Percentiles rank a stretch among this genome's conserved stretches.
These are phyloP conservation scores for Sporobolomyces pararoseus DNA, from an alignment of 768 basidiomycete genomes.

Conservation along the genomic window DNA sequence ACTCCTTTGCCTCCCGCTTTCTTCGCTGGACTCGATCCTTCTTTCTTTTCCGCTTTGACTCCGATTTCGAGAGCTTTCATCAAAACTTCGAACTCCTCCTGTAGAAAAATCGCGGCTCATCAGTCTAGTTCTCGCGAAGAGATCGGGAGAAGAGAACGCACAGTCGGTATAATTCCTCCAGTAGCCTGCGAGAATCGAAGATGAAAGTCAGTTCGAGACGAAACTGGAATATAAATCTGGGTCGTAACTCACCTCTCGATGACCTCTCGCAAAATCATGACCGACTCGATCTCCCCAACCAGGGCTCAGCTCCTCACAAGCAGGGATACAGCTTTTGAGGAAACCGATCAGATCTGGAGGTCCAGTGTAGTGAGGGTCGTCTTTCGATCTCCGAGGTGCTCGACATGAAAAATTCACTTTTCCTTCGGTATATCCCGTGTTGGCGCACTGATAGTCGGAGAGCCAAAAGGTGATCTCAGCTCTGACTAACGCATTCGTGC, in stretches of 20 bases:
- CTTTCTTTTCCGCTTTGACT: constrained; percentile 22
- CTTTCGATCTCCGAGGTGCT: constrained; percentile 8
- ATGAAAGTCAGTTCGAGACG: background rate
- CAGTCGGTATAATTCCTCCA: constrained; percentile 56
- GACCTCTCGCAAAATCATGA: constrained; percentile 55
- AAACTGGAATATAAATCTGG: background rate
- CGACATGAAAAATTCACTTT: constrained; percentile 30
- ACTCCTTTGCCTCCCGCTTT: constrained; percentile 3
- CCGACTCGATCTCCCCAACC: constrained; percentile 51
- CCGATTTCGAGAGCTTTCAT: constrained; percentile 24
- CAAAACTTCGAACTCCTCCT: constrained; percentile 37
- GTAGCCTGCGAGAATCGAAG: constrained; percentile 47
- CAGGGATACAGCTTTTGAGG: constrained; percentile 16
- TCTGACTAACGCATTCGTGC: background rate
- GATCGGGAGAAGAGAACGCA: constrained; percentile 27
- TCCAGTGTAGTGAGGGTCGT: background rate
- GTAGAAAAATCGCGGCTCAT: background rate
- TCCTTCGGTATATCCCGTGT: constrained; percentile 47
- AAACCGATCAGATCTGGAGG: constrained; percentile 26
- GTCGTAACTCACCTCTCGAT: constrained; percentile 50
- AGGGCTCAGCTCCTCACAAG: constrained; percentile 20
- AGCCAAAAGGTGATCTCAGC: too few species aligned
- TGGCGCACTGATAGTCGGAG: constrained; percentile 48
- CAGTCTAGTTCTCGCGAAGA: background rate
- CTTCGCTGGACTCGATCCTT: background rate